Evolutionary conservation across 805 yeast species (phyloP).

Genomic region (Wickerhamomyces xylosicus): DNA sequence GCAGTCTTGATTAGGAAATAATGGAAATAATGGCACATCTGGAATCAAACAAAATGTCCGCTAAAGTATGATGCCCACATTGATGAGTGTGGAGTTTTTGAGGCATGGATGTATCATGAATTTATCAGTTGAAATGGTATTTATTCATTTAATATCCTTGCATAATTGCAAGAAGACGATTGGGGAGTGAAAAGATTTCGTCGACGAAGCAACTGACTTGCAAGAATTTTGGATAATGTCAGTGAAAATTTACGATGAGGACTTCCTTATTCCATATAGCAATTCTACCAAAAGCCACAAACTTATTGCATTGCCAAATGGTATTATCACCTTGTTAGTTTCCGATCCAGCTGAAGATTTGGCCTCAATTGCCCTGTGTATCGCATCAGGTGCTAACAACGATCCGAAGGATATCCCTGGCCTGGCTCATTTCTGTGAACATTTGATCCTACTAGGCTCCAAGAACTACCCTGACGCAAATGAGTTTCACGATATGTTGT

Average conservation of each 20-base stretch:
- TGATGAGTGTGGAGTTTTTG: not conserved
- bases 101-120: not conserved
- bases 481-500: conserved; percentile 31
- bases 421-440: conserved; percentile 86
- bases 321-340: conserved; percentile 54
- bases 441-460: conserved; percentile 50
- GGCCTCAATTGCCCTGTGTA: conserved; percentile 64
- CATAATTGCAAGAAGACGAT: too few relatives aligned
- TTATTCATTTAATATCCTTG: too few relatives aligned
- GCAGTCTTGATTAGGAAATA: not conserved
- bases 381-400: conserved; percentile 70
- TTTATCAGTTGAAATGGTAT: not conserved
- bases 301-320: conserved; percentile 50
- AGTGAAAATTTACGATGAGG: conserved; percentile 12
- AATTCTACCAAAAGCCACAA: conserved; percentile 30
- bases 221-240: too few relatives aligned
- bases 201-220: too few relatives aligned
- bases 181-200: too few relatives aligned
- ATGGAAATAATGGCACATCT: not conserved
- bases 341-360: conserved; percentile 62
- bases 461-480: conserved; percentile 40
- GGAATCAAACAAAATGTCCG: not conserved
- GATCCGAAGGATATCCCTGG: conserved; percentile 71
- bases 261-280: conserved; percentile 24
- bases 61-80: too few relatives aligned